Evolutionary conservation across 306 rosid species (phyloP), one percentile per base, ranked within the genome.

Genomic region (Prinsepia uniflora): DNA sequence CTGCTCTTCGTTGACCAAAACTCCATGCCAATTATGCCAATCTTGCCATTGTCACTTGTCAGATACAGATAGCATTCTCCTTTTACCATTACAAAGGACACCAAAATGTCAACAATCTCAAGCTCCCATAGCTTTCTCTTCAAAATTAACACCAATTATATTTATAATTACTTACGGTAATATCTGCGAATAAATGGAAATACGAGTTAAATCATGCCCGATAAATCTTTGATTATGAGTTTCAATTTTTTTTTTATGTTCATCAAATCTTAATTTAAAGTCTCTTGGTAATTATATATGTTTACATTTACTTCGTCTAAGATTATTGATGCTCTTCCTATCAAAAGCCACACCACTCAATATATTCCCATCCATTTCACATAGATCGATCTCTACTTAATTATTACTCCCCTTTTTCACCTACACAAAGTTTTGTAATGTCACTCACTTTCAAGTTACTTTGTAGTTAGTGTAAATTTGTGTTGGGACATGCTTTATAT

Each of bases 101-200:
- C 78, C 40, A 19, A 63, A 65, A 19, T 74, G 82, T 74, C 75
- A 68, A 79, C 79, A 79, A 67, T 17, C 47, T 73, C 79, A 74
- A 74, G 76, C 36, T 30, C 36, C 36, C 36, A 30, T 30, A 30
- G 36, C 64, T 1, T 20, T 42, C 22, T 20, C 22, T 70, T 56
- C 74, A 57, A 22, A 43, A 19, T 36, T 14, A 39, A 9, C 43
- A 19, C 19, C 15, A 39, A 6, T 40, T 24, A 5, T 45, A 45
- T 44, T 24, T 24, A 24, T 24, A 24, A 24, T 24, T 24, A 24
- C 30, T 24, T n/a, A n/a, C n/a, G n/a, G n/a, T n/a, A n/a, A n/a
- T n/a, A n/a, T n/a, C n/a, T n/a, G n/a, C n/a, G n/a, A n/a, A n/a
- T n/a, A n/a, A n/a, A n/a, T n/a, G n/a, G n/a, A n/a, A n/a, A n/a